Percentiles rank a stretch among this genome's conserved stretches.
phyloP scores from a whole-genome alignment of 495 filamentous ascomycete genomes.

The Evernia prunastri region DNA sequence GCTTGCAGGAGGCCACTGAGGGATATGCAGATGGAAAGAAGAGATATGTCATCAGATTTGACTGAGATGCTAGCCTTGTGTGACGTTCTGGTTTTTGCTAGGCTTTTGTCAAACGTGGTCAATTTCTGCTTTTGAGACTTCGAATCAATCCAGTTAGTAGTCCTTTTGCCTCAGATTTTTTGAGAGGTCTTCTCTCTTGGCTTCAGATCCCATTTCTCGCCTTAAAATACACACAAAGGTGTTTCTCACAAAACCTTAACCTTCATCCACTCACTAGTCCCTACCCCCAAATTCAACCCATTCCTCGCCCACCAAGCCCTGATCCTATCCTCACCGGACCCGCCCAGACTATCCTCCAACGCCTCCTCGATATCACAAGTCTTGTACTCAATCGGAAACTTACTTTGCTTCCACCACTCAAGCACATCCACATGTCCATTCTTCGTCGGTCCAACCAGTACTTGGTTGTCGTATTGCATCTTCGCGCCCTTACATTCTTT shows the following conservation, averaged over 20 bases:
- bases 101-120: neutral
- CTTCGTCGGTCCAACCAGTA: conserved; percentile 80
- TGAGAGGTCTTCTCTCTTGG: neutral
- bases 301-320: conserved; percentile 86
- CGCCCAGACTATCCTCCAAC: conserved; percentile 72
- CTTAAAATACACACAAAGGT: neutral
- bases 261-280: conserved; percentile 92
- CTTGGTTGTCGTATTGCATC: conserved; percentile 82
- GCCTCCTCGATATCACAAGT: conserved; percentile 95
- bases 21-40: conserved; percentile 19
- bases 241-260: conserved; percentile 50
- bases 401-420: conserved; percentile 84
- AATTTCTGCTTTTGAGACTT: neutral
- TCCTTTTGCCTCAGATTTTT: neutral
- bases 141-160: neutral
- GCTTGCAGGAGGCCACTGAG: conserved; percentile 24
- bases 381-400: conserved; percentile 79
- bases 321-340: conserved; percentile 58
- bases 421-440: conserved; percentile 77
- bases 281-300: conserved; percentile 77
- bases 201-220: neutral
- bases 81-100: neutral
- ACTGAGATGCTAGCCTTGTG: neutral
- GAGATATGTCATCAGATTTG: conserved; percentile 4
- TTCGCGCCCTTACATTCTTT: conserved; percentile 70